Percentiles rank a stretch among this genome's conserved stretches.
Evolutionary conservation across 257 asterid genomes (phyloP).

Genomic region (Plantago elongata): DNA sequence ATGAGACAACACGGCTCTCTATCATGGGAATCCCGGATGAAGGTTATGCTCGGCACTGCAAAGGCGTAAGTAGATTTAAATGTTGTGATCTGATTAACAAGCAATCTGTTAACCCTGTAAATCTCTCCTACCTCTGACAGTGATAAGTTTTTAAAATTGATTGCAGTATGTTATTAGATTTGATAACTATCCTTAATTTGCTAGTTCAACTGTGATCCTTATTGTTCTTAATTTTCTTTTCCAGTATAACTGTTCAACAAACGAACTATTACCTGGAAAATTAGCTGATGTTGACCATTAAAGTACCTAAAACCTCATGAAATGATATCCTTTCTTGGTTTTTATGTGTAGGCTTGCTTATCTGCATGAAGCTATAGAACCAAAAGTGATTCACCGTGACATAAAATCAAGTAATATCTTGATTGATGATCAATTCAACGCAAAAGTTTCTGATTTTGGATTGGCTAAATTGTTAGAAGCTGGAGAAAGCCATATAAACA

Average conservation of each 20-base stretch:
- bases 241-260: background rate
- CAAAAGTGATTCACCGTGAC: constrained; percentile 94
- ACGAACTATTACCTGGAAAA: too few species aligned
- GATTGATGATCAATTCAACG: constrained; percentile 73
- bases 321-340: constrained; percentile 2
- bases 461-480: constrained; percentile 94
- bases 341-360: constrained; percentile 71
- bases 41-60: constrained; percentile 92
- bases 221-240: background rate
- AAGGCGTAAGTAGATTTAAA: constrained; percentile 69
- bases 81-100: background rate
- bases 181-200: background rate
- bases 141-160: background rate
- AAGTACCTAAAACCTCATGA: background rate
- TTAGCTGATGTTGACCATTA: too few species aligned
- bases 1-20: constrained; percentile 78
- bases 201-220: background rate
- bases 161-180: background rate
- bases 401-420: constrained; percentile 95
- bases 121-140: background rate
- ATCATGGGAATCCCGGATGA: constrained; percentile 96
- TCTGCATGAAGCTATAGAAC: constrained; percentile 95
- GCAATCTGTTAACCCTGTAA: background rate
- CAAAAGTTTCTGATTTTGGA: constrained; percentile 95
- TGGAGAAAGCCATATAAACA: constrained; percentile 90